These are phyloP conservation scores for Torulaspora microellipsoides DNA, from an alignment of 805 yeast species.

Conservation along the genomic window DNA sequence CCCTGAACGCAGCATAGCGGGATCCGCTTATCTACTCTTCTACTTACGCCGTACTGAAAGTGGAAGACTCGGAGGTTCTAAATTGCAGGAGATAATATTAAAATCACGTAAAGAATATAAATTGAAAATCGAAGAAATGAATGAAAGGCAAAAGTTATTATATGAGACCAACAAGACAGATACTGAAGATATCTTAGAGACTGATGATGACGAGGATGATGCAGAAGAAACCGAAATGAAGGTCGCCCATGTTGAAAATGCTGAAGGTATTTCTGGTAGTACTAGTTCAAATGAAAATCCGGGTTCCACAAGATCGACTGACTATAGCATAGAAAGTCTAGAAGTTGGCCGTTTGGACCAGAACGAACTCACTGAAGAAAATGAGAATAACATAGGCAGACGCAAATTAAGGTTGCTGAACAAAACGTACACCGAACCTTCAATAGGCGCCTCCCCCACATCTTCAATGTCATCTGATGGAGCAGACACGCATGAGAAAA, in stretches of 20 bases:
- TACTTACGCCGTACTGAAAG: conserved; percentile 52
- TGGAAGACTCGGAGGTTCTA: conserved; percentile 45
- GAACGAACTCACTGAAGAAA: conserved; percentile 8
- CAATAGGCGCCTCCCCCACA: conserved; percentile 10
- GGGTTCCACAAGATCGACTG: conserved; percentile 5
- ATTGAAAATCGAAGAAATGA: conserved; percentile 18
- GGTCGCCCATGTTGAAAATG: not conserved
- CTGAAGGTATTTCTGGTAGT: conserved; percentile 1
- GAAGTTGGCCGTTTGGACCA: conserved; percentile 22
- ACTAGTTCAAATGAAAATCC: conserved; percentile 5
- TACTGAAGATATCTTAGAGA: conserved; percentile 18
- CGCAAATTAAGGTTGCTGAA: conserved; percentile 30
- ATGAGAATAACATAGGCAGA: conserved; percentile 20
- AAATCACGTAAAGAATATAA: conserved; percentile 39
- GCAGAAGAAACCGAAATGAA: conserved; percentile 7
- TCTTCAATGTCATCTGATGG: conserved; percentile 16
- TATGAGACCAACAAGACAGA: conserved; percentile 27
- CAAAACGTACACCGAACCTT: conserved; percentile 18
- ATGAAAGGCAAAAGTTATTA: conserved; percentile 23
- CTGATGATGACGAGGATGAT: conserved; percentile 16
- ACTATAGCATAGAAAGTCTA: conserved; percentile 22
- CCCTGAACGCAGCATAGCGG: conserved; percentile 58
- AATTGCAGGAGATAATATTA: conserved; percentile 39
- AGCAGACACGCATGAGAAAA: conserved; percentile 2
- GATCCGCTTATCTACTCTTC: conserved; percentile 84